Evolutionary conservation across 768 basidiomycete species (phyloP).

Genomic region (Lentinula lateritia): DNA sequence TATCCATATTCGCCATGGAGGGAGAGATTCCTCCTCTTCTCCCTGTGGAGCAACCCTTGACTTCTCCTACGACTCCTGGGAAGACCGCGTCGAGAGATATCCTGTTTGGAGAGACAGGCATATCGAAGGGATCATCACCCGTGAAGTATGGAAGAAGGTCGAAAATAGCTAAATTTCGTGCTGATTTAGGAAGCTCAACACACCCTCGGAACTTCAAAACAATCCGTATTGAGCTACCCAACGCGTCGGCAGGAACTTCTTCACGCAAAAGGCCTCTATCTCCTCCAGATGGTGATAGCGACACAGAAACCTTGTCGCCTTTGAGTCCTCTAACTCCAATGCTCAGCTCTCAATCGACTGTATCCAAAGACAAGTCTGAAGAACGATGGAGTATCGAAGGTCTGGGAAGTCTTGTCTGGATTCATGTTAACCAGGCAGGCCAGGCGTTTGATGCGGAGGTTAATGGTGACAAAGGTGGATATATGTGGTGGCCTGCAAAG

Average conservation of each 20-base stretch:
- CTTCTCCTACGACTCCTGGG: background rate
- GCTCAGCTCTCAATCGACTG: background rate
- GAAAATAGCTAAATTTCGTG: background rate
- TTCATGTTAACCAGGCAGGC: slow-evolving; percentile 40
- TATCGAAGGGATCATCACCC: background rate
- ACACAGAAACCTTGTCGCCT: background rate
- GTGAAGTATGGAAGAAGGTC: slow-evolving; percentile 3
- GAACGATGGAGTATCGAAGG: slow-evolving; percentile 14
- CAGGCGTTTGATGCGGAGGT: slow-evolving; percentile 24
- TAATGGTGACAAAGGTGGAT: slow-evolving; percentile 12
- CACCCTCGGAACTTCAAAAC: background rate
- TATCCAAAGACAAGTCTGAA: background rate
- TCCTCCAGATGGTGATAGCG: background rate
- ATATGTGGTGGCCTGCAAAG: slow-evolving; percentile 70
- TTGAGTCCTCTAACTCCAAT: background rate
- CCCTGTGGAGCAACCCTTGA: background rate
- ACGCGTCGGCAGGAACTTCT: background rate
- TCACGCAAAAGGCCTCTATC: background rate
- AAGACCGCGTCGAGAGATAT: background rate
- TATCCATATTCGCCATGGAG: background rate
- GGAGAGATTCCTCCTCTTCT: background rate
- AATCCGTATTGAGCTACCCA: background rate
- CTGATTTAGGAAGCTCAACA: background rate
- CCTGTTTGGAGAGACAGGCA: background rate
- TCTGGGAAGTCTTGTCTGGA: slow-evolving; percentile 44